phyloP scores from a whole-genome alignment of 1,284 basidiomycete species.

The Kwoniella shivajii region DNA sequence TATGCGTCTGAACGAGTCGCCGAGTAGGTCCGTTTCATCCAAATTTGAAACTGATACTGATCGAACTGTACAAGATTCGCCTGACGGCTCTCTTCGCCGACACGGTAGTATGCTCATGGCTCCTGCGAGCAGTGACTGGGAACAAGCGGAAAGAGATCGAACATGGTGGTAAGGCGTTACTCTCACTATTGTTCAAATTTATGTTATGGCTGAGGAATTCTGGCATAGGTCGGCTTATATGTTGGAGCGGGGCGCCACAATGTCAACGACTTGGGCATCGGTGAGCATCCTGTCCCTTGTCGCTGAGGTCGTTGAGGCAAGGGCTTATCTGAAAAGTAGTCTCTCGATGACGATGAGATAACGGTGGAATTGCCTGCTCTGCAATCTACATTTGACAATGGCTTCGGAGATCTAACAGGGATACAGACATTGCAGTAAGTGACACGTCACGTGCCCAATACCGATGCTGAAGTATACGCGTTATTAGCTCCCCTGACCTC shows the following conservation, averaged over 20 bases:
- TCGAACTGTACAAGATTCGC: slow-evolving; percentile 7
- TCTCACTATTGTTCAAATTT: neutral
- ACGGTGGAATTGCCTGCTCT: slow-evolving; percentile 45
- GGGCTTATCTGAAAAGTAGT: slow-evolving; percentile 9
- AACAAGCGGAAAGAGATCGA: slow-evolving; percentile 44
- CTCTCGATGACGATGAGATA: slow-evolving; percentile 40
- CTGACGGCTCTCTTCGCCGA: slow-evolving; percentile 12
- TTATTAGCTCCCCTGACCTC: slow-evolving; percentile 20
- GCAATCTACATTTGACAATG: slow-evolving; percentile 35
- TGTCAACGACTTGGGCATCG: slow-evolving; percentile 26
- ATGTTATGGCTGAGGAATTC: neutral
- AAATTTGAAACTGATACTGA: neutral
- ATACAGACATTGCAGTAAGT: slow-evolving; percentile 38
- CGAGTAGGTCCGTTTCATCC: slow-evolving; percentile 20
- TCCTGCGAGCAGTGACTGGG: slow-evolving; percentile 22
- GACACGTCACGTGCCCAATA: neutral
- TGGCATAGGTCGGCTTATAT: slow-evolving; percentile 33
- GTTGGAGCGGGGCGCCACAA: slow-evolving; percentile 25
- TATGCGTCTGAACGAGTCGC: slow-evolving; percentile 36
- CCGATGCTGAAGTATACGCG: neutral
- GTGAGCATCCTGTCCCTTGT: slow-evolving; percentile 13
- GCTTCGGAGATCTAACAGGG: slow-evolving; percentile 32
- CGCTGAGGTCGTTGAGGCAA: neutral
- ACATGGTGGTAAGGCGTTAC: slow-evolving; percentile 42
- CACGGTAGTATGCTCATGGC: slow-evolving; percentile 14